Evolutionary conservation across 805 yeast genomes (phyloP), one percentile per base, ranked within the genome.

Genomic region (Wickerhamiella galacta): DNA sequence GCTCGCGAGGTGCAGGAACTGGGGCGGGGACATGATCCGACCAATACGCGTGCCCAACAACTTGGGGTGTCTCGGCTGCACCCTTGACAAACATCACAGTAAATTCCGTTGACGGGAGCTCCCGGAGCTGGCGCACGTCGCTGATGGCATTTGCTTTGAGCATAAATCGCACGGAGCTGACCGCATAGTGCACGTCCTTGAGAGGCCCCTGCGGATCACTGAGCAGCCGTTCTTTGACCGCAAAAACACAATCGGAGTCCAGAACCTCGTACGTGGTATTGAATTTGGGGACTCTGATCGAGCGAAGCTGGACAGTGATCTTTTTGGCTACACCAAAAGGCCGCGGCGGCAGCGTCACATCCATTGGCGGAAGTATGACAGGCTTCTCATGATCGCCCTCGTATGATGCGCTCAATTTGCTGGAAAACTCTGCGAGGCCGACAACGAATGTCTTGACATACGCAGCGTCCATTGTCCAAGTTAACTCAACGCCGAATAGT

Each of bases 251-350:
- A 23, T 46, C 49, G 7, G 37, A 29, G 6, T 33, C 31, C 9
- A 44, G 36, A 2, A 44, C 42, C 17, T 31, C 44, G 16, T 48
- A 39, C 11, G 48, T 41, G 11, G 57, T 40, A 24, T 56, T 50
- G 52, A 79, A 76, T 47, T 73, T 78, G 4, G 93, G 93, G 4
- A 75, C 68, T 44, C 73, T 71, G 34, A 81, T 66, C 20, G 85
- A 75, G 52, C 75, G 75, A 48, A 80, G 61, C 4, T 52, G 45
- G 11, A 66, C 54, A 10, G 23, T 37, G 15, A 37, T 39, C 17
- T 36, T 20, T n/a, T n/a, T n/a, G n/a, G n/a, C n/a, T n/a, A n/a
- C 10, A 10, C 22, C 9, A 8, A 20, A 8, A 7, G 22, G 22
- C 9, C 10, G 9, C 9, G 22, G 9, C 9, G 22, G 22, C 22